Conservation (phyloP, 202 grass and related monocot species). For the Bolboschoenoplectus hybrid region DNA sequence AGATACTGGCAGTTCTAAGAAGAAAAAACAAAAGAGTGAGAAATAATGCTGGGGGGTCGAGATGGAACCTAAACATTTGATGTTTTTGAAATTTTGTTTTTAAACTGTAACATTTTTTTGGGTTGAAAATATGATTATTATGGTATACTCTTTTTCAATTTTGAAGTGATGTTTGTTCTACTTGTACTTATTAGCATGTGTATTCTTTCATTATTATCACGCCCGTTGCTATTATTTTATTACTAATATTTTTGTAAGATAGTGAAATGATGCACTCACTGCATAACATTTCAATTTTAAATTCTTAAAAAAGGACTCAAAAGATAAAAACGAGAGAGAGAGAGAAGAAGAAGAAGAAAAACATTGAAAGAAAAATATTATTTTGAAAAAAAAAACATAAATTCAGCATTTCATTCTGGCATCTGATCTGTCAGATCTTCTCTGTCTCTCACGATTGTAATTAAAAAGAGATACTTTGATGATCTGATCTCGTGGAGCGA, state of each 20-base stretch:
- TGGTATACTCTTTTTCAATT: background rate
- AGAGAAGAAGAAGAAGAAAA: too few relatives aligned
- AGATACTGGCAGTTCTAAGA: conserved; percentile 36
- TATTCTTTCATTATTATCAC: conserved; percentile 1
- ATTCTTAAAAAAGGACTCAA: too few relatives aligned
- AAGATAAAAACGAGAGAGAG: too few relatives aligned
- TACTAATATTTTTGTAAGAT: too few relatives aligned
- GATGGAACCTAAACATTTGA: background rate
- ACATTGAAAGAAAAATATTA: too few relatives aligned
- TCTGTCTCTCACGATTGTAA: too few relatives aligned
- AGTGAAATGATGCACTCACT: background rate
- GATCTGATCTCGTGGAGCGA: too few relatives aligned
- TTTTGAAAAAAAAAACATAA: too few relatives aligned
- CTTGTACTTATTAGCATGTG: background rate
- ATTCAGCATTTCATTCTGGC: too few relatives aligned
- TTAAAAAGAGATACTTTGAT: too few relatives aligned
- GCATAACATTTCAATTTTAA: too few relatives aligned
- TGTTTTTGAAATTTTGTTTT: background rate
- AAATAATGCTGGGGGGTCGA: background rate
- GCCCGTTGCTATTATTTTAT: background rate
- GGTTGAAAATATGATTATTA: conserved; percentile 21
- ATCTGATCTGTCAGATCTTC: too few relatives aligned
- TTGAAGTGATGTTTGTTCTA: background rate
- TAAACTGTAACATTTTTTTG: conserved; percentile 4
- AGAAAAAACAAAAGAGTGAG: conserved; percentile 47